Evolutionary conservation across 768 basidiomycete species (phyloP), one percentile per base, ranked within the genome.

Genomic region (Pleurotus cornucopiae): DNA sequence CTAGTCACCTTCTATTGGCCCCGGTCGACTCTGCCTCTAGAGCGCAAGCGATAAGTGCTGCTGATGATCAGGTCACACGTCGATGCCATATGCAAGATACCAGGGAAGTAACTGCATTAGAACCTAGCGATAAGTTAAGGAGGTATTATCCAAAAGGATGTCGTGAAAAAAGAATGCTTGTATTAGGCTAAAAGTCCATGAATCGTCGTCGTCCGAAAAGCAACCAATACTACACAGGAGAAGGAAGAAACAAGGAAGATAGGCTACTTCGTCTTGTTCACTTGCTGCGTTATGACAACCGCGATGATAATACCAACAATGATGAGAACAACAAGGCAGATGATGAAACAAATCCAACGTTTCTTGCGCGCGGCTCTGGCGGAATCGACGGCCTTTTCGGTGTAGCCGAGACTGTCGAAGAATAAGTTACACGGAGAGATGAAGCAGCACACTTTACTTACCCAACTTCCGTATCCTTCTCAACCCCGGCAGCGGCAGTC

Each of bases 331-430:
- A 91, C 65, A 55, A 94, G 64, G 55, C 71, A 66, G 58, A 93
- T 83, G 72, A 84, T 67, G 79, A 96, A 96, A 74, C 95, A 98
- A 68, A 96, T 95, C 94, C 94, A 97, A 64, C 94, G 86, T 81
- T 96, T 98, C 72, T 88, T 92, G 58, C 96, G 86, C 18, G 96
- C 96, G 30, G 88, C 82, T 26, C 89, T 81, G 18, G 96, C 96
- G 38, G 89, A 92, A 38, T 73, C 76, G 52, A 98, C 89, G 5
- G 95, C 96, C 65, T 89, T 90, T 46, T 89, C 84, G 1, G 93
- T 91, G 68, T 97, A 89, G 59, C 80, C 76, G 51, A 93, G 71
- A 58, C 94, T 97, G 63, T 5, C 43, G 13, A 34, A 30, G 47
- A 9, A 45, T 21, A 58, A 62, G 57, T 61, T 40, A 46, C 25